phyloP scores from a whole-genome alignment of 805 yeast species.

The Cyberlindnera suaveolens region DNA sequence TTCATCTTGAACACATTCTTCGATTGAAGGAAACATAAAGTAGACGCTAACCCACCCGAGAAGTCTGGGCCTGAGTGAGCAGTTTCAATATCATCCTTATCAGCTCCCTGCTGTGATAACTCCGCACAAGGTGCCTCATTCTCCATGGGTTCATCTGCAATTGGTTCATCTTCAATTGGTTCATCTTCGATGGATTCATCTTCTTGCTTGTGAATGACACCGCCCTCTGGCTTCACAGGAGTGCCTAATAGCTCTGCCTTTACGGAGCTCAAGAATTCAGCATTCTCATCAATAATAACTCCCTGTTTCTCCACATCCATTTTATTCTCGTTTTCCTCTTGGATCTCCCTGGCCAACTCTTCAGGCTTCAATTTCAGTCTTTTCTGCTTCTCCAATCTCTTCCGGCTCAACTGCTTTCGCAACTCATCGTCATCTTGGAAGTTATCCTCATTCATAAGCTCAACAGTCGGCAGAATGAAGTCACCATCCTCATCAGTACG shows the following conservation, averaged over 20 bases:
- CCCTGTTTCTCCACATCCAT: conserved; percentile 11
- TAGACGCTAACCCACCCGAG: conserved; percentile 20
- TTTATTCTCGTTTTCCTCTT: conserved; percentile 10
- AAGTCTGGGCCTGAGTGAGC: conserved; percentile 6
- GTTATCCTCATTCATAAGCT: conserved; percentile 21
- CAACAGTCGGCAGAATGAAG: conserved; percentile 22
- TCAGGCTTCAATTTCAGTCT: conserved; percentile 16
- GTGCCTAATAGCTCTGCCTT: conserved; percentile 7
- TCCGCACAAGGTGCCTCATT: not conserved
- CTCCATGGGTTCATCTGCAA: not conserved
- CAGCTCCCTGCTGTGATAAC: not conserved
- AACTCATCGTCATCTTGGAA: conserved; percentile 20
- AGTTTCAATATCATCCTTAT: not conserved
- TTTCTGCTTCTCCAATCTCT: conserved; percentile 12
- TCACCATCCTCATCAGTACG: conserved; percentile 16
- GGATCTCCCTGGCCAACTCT: conserved; percentile 19
- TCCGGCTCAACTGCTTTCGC: conserved; percentile 21
- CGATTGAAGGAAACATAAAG: conserved; percentile 17
- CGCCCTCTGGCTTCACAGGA: not conserved
- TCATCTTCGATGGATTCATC: not conserved
- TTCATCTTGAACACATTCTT: conserved; percentile 13
- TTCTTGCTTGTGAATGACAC: not conserved
- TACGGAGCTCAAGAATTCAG: conserved; percentile 29
- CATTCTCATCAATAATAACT: conserved; percentile 29
- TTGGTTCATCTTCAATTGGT: not conserved